Conservation (phyloP, 129 eudicot genomes). For the Flaveria robusta region DNA sequence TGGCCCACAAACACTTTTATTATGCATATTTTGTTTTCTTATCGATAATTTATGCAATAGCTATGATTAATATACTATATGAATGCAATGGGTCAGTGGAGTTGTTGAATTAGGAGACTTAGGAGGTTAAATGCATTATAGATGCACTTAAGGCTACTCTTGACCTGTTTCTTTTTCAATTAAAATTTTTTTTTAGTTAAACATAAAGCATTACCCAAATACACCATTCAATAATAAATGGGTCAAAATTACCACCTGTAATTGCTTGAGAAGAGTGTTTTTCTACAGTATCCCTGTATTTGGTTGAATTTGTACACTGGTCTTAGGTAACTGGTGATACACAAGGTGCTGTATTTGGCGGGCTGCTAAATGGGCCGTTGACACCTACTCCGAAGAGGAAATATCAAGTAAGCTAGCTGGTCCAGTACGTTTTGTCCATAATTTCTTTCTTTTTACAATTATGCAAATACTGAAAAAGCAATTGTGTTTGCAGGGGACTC, state of each 20-base stretch:
- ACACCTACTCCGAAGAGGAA: conserved; percentile 81
- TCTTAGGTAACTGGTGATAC: conserved; percentile 78
- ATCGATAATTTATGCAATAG: neutral
- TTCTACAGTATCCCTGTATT: neutral
- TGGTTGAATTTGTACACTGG: conserved; percentile 16
- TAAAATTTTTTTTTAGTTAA: neutral
- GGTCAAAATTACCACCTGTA: neutral
- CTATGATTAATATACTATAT: neutral
- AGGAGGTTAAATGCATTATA: neutral
- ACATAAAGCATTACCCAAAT: neutral
- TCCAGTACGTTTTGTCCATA: neutral
- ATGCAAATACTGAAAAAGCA: conserved; percentile 22
- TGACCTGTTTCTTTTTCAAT: neutral
- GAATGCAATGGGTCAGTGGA: neutral
- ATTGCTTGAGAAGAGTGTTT: neutral
- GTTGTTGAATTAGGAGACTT: conserved; percentile 6
- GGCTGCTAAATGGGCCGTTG: conserved; percentile 81
- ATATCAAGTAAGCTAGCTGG: conserved; percentile 70
- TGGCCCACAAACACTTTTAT: neutral
- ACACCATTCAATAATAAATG: neutral
- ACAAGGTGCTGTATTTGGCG: conserved; percentile 95
- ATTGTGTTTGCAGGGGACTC: conserved; percentile 66
- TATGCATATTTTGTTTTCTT: neutral
- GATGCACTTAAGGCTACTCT: neutral
- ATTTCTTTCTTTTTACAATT: neutral